phyloP scores from a whole-genome alignment of 306 rosid species.

The Vigna reflexopilosa region DNA sequence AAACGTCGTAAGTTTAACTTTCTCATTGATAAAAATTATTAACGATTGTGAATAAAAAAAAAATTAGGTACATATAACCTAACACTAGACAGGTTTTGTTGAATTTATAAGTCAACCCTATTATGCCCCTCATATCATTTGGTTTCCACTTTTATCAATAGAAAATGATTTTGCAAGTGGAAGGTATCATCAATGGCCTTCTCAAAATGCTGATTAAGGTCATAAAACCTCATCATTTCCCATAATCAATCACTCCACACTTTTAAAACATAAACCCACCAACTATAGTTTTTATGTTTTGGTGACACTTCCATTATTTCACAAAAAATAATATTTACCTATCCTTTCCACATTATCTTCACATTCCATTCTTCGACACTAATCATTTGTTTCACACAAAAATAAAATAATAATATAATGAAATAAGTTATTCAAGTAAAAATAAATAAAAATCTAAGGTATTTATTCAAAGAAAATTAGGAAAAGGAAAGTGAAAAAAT shows the following conservation, averaged over 20 bases:
- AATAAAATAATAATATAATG: no score
- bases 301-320: constrained; percentile 32
- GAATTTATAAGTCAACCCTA: constrained; percentile 27
- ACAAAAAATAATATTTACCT: background rate
- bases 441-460: no score
- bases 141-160: background rate
- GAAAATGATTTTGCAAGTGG: background rate
- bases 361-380: constrained; percentile 13
- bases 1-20: no score
- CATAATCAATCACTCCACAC: constrained; percentile 37
- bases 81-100: background rate
- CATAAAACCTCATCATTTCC: constrained; percentile 41
- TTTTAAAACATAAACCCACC: background rate
- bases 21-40: no score
- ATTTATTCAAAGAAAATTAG: no score
- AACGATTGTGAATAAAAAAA: no score
- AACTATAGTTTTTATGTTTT: constrained; percentile 26
- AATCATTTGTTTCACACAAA: background rate
- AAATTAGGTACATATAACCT: no score
- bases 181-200: constrained; percentile 41
- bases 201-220: constrained; percentile 37
- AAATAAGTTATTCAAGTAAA: no score
- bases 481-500: no score
- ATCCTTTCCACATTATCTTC: constrained; percentile 23
- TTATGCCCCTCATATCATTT: background rate